Evolutionary conservation across 2,329 filamentous ascomycete genomes (phyloP).

Genomic region (Hypoxylon sp.): DNA sequence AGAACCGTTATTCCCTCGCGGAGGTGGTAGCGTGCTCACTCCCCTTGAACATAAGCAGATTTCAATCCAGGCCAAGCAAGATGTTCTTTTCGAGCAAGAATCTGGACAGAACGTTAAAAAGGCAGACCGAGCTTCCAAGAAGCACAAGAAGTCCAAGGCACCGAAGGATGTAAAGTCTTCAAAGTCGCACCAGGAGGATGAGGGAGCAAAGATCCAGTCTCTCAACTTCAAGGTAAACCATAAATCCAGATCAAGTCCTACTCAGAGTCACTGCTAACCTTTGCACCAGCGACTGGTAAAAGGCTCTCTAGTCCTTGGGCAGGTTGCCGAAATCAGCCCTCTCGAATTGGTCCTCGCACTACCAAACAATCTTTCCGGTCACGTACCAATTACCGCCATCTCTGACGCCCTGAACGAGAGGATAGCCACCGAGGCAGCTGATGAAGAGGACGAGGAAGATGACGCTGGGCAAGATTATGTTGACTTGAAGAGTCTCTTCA

Average conservation of each 20-base stretch:
- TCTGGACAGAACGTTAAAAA: constrained; percentile 60
- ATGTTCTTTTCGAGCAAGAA: constrained; percentile 88
- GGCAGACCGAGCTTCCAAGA: constrained; percentile 56
- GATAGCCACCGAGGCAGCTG: constrained; percentile 73
- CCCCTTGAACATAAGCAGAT: constrained; percentile 97
- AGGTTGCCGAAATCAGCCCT: constrained; percentile 80
- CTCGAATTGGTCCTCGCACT: constrained; percentile 82
- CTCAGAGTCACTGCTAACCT: constrained; percentile 44
- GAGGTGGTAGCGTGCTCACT: constrained; percentile 88
- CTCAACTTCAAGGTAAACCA: constrained; percentile 82
- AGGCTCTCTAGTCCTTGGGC: constrained; percentile 87
- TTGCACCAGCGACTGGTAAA: constrained; percentile 83
- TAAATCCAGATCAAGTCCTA: constrained; percentile 27
- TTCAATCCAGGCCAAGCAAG: constrained; percentile 87
- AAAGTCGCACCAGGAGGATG: constrained; percentile 61
- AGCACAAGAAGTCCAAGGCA: constrained; percentile 60
- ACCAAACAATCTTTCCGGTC: constrained; percentile 91
- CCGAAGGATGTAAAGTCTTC: constrained; percentile 61
- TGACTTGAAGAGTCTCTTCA: constrained; percentile 78
- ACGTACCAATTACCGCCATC: constrained; percentile 89
- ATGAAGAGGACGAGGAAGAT: constrained; percentile 61
- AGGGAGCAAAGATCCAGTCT: constrained; percentile 78
- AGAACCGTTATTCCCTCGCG: constrained; percentile 89
- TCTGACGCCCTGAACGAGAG: constrained; percentile 80
- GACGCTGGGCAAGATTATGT: constrained; percentile 66